Conservation (phyloP, 2,329 filamentous ascomycete genomes). For the Monilinia polystroma region DNA sequence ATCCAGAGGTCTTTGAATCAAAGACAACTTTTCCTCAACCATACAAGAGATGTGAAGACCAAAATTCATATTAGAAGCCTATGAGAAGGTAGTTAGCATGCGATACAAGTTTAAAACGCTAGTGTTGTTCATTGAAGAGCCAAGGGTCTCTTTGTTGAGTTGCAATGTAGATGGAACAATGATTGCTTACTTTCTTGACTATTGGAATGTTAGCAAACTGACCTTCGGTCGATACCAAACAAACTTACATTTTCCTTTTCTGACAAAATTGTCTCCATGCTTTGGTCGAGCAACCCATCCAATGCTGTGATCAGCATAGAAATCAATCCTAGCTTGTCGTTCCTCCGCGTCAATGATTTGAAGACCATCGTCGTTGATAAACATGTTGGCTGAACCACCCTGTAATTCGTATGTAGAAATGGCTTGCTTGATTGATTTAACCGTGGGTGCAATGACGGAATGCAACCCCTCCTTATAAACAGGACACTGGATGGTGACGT, state of each 20-base stretch:
- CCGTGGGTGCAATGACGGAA: slow-evolving; percentile 73
- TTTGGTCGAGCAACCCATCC: slow-evolving; percentile 67
- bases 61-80: slow-evolving; percentile 74
- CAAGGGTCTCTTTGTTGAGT: background rate
- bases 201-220: slow-evolving; percentile 23
- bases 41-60: slow-evolving; percentile 65
- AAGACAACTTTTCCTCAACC: slow-evolving; percentile 66
- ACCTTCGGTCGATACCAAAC: slow-evolving; percentile 13
- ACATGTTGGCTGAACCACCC: slow-evolving; percentile 75
- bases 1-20: slow-evolving; percentile 54
- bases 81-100: slow-evolving; percentile 32
- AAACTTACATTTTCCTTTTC: slow-evolving; percentile 55
- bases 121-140: background rate
- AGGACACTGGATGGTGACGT: slow-evolving; percentile 80
- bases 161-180: background rate
- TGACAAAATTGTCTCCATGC: slow-evolving; percentile 61
- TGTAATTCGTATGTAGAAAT: slow-evolving; percentile 76
- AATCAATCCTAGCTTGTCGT: slow-evolving; percentile 62
- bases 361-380: slow-evolving; percentile 73
- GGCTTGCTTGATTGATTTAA: slow-evolving; percentile 74
- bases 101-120: background rate
- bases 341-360: slow-evolving; percentile 65
- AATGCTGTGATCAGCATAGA: slow-evolving; percentile 67
- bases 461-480: slow-evolving; percentile 83
- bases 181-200: slow-evolving; percentile 44